These are phyloP conservation scores for Aspergillus aculeatus DNA, from an alignment of 2,329 filamentous ascomycete genomes.

Conservation along the genomic window DNA sequence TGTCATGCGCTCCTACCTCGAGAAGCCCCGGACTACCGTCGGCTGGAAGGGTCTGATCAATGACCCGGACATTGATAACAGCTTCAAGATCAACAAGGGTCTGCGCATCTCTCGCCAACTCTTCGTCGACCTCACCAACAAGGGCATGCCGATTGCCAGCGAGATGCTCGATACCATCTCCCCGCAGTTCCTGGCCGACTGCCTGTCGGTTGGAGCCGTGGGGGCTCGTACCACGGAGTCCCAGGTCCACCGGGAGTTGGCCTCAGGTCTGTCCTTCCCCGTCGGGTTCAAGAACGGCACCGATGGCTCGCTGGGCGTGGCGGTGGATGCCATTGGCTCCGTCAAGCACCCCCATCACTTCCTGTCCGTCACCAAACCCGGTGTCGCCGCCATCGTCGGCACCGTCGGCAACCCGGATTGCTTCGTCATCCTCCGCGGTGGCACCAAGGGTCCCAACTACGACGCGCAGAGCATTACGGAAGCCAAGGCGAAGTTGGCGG, in stretches of 20 bases:
- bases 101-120: conserved; percentile 81
- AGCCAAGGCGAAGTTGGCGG: conserved; percentile 74
- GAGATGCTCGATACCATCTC: conserved; percentile 99
- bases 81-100: conserved; percentile 99
- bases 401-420: conserved; percentile 95
- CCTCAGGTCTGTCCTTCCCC: conserved; percentile 91
- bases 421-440: conserved; percentile 92
- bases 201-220: conserved; percentile 87
- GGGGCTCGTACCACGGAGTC: conserved; percentile 96
- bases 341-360: conserved; percentile 94
- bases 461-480: conserved; percentile 79
- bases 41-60: conserved; percentile 99
- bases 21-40: conserved; percentile 96
- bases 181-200: conserved; percentile 91
- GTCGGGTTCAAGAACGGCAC: conserved; percentile 99
- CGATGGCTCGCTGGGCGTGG: conserved; percentile 83
- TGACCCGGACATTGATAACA: conserved; percentile 96
- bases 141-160: conserved; percentile 92
- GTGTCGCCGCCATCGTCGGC: conserved; percentile 89
- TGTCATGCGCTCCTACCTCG: conserved; percentile 96
- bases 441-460: conserved; percentile 91
- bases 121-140: conserved; percentile 86
- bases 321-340: conserved; percentile 92
- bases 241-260: conserved; percentile 91
- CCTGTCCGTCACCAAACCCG: conserved; percentile 94